A percentile compares a stretch with the other conserved stretches of the same genome.
These are phyloP conservation scores for Capsicum rhomboideum DNA, from an alignment of 257 asterid genomes.

Conservation along the genomic window DNA sequence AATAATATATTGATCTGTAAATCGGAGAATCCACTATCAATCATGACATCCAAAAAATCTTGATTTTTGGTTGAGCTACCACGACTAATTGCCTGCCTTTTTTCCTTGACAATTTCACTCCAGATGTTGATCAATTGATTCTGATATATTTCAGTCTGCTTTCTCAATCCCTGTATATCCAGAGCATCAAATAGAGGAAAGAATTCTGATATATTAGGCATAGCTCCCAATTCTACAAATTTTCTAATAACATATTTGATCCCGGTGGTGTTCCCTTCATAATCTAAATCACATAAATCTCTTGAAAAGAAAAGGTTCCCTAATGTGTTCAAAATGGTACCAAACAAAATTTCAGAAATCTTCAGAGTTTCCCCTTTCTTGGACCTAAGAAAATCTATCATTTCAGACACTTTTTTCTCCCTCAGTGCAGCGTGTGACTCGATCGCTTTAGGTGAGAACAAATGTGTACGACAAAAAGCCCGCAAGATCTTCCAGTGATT, in stretches of 20 bases:
- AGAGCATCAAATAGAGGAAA: conserved; percentile 20
- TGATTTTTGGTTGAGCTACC: background rate
- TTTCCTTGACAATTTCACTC: conserved; percentile 25
- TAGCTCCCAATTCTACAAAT: conserved; percentile 2
- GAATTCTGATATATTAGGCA: conserved; percentile 30
- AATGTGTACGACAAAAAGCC: conserved; percentile 17
- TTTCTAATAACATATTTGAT: conserved; percentile 18
- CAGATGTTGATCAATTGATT: conserved; percentile 11
- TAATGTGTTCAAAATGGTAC: conserved; percentile 23
- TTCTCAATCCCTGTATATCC: conserved; percentile 35
- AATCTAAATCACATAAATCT: conserved; percentile 15
- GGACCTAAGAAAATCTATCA: conserved; percentile 25
- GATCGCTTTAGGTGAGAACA: conserved; percentile 24
- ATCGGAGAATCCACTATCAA: conserved; percentile 19
- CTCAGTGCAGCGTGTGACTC: conserved; percentile 13
- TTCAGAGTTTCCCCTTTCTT: conserved; percentile 13
- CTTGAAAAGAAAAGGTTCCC: conserved; percentile 21
- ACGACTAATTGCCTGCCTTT: background rate
- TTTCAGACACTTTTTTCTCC: conserved; percentile 20
- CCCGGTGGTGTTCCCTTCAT: conserved; percentile 1
- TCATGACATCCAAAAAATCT: conserved; percentile 24
- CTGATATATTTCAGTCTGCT: background rate
- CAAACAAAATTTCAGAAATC: conserved; percentile 16
- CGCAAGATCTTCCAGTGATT: conserved; percentile 23
- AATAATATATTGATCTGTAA: conserved; percentile 27